Conservation (phyloP, 371 early-diverging fungal genomes). For the Haplosporangium sp. region DNA sequence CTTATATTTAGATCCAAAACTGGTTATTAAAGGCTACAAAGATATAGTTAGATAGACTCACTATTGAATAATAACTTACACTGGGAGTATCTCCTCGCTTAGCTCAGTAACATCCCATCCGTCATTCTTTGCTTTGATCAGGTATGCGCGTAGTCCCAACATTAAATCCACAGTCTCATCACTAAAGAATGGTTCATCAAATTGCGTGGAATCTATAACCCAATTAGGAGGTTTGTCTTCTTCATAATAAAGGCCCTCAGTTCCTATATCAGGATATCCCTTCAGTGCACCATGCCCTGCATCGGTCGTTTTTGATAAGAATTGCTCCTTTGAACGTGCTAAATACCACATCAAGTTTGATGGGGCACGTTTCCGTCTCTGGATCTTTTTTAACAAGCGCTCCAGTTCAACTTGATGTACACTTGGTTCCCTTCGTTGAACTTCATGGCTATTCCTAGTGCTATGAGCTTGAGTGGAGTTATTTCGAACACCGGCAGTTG, state of each 20-base stretch:
- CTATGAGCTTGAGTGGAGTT: not conserved
- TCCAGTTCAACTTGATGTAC: conserved; percentile 45
- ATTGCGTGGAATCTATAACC: conserved; percentile 25
- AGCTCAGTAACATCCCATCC: conserved; percentile 52
- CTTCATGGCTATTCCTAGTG: not conserved
- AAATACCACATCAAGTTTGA: conserved; percentile 48
- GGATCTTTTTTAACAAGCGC: conserved; percentile 46
- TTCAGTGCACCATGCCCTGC: conserved; percentile 8
- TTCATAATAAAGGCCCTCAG: conserved; percentile 24
- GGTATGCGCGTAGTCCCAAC: conserved; percentile 34
- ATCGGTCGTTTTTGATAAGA: conserved; percentile 27
- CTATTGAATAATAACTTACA: conserved; percentile 22
- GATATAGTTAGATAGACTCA: too few relatives aligned
- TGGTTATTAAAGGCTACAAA: too few relatives aligned
- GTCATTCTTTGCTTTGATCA: conserved; percentile 32
- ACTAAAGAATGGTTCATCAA: conserved; percentile 30
- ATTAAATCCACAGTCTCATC: conserved; percentile 50
- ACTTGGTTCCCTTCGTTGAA: conserved; percentile 32
- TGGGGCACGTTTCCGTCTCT: conserved; percentile 44
- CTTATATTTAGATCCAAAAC: too few relatives aligned
- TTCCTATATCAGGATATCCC: conserved; percentile 15
- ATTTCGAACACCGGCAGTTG: not conserved
- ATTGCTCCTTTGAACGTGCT: conserved; percentile 33
- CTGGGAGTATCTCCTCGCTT: conserved; percentile 32
- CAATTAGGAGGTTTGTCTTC: conserved; percentile 32